phyloP scores from a whole-genome alignment of 192 early-diverging fungal species.

The Powellomyces hirtus region DNA sequence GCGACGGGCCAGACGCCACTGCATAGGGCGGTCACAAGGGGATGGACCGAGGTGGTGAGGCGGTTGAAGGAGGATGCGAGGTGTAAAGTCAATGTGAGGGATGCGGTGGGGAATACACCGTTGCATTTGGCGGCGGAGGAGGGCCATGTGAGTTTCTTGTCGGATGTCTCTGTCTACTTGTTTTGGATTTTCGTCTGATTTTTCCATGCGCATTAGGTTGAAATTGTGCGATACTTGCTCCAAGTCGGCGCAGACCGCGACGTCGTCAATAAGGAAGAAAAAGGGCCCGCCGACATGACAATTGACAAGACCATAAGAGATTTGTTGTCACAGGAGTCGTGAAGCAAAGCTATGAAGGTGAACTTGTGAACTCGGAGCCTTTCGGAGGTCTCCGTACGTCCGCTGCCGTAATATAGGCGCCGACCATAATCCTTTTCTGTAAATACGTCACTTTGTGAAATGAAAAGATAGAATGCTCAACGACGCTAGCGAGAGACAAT shows the following conservation, averaged over 20 bases:
- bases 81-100: constrained; percentile 22
- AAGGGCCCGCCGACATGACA: constrained; percentile 32
- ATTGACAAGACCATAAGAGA: not conserved
- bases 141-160: constrained; percentile 23
- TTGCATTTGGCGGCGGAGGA: constrained; percentile 25
- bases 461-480: no score
- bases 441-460: no score
- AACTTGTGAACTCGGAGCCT: no score
- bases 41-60: constrained; percentile 18
- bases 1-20: constrained; percentile 30
- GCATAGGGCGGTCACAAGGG: constrained; percentile 32
- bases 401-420: no score
- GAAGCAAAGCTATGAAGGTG: no score
- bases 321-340: no score
- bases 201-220: not conserved
- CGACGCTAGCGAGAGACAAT: not conserved
- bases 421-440: no score
- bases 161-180: no score
- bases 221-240: constrained; percentile 19
- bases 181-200: no score
- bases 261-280: constrained; percentile 31
- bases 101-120: constrained; percentile 22
- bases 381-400: no score
- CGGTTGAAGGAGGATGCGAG: constrained; percentile 21
- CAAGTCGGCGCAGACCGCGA: constrained; percentile 32